Evolutionary conservation across 116 monocot genomes (phyloP), one percentile per base, ranked within the genome.

Genomic region (Papilionanthe hybrid): DNA sequence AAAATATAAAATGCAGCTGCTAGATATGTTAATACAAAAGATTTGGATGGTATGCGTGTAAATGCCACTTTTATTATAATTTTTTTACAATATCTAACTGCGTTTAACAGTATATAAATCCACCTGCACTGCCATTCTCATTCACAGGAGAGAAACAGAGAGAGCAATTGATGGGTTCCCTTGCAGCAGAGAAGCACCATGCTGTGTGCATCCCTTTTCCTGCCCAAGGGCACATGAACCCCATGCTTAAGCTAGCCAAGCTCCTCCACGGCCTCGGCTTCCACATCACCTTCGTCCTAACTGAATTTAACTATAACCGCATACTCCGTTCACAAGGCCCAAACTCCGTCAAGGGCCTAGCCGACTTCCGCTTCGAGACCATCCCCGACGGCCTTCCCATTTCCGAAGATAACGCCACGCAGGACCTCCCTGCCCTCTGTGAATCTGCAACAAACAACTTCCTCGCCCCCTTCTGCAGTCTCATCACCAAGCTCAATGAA

Each of bases 251-350:
- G 66, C 67, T 87, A 8, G 83, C 81, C 83, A 83, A 87, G 57
- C 77, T 87, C 75, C 78, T 87, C 81, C 83, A 87, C 68, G 9
- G 72, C 74, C 57, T 5, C 69, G 82, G 84, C 74, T 86, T 88
- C 86, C 81, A 82, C 80, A 77, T 88, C 72, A 91, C 91, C 80
- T 88, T 88, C 85, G 88, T 91, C 80, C 84, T 86, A 80, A 84
- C 91, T 55, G 83, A 88, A 43, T 78, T 82, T 80, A 84, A 91
- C 84, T 84, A 84, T 79, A 77, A 48, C 7, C 86, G 84, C 68
- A 81, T 90, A 19, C 76, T 87, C 74, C 84, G 86, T 4, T 79
- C 83, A 5, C 58, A 55, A 1, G 86, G 83, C 72, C 77, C 53
- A 7, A 4, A 11, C 2, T 44, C 55, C 73, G 71, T 83, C 72